phyloP scores from a whole-genome alignment of 345 rosid species.

The Euphorbia peplus region DNA sequence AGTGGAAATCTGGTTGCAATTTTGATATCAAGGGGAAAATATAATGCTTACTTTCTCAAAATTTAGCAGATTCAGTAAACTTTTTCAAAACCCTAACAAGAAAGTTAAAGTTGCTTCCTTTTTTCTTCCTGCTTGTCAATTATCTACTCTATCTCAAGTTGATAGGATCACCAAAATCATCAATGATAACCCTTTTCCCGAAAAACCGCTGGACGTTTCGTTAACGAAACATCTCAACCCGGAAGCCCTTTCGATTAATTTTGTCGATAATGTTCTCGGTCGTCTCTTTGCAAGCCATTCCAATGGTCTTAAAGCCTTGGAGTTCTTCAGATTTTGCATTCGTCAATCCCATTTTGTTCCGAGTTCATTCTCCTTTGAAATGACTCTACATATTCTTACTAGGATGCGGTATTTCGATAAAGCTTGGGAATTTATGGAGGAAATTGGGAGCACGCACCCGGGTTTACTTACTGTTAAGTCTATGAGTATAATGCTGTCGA shows the following conservation, averaged over 20 bases:
- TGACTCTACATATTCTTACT: conserved; percentile 72
- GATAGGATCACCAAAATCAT: conserved; percentile 55
- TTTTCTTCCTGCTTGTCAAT: neutral
- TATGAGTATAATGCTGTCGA: conserved; percentile 73
- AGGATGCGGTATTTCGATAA: conserved; percentile 83
- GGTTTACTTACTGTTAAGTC: conserved; percentile 58
- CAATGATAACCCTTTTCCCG: conserved; percentile 74
- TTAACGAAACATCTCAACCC: conserved; percentile 42
- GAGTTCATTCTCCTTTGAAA: conserved; percentile 65
- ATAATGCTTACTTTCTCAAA: conserved; percentile 1
- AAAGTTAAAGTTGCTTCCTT: neutral
- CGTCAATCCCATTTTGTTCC: conserved; percentile 37
- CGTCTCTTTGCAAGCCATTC: conserved; percentile 82
- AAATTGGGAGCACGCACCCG: conserved; percentile 40
- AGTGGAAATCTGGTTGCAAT: neutral
- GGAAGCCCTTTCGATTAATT: conserved; percentile 29
- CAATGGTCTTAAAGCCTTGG: conserved; percentile 85
- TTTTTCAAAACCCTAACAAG: neutral
- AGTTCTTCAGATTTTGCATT: conserved; percentile 59
- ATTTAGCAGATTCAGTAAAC: neutral
- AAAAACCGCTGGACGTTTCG: conserved; percentile 49
- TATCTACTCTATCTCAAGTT: conserved; percentile 24
- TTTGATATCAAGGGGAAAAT: neutral
- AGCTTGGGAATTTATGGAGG: conserved; percentile 78
- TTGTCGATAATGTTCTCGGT: conserved; percentile 71